phyloP scores from a whole-genome alignment of 768 basidiomycete species.

The Termitomyces sp. region DNA sequence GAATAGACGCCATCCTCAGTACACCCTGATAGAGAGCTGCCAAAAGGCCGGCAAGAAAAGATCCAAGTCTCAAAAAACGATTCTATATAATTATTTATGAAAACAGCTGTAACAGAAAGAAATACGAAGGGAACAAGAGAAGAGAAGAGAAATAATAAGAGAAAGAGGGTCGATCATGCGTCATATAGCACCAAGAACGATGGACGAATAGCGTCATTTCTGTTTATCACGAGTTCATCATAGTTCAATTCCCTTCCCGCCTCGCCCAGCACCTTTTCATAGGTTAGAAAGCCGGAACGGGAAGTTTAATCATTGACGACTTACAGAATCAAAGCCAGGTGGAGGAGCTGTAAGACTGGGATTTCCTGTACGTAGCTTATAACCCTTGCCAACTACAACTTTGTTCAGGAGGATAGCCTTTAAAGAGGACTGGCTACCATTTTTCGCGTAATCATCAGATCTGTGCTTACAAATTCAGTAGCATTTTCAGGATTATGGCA shows the following conservation, averaged over 20 bases:
- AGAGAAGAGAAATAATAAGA: neutral
- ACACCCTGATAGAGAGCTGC: no score
- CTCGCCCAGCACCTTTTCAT: constrained; percentile 56
- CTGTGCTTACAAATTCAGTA: constrained; percentile 19
- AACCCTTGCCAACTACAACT: constrained; percentile 65
- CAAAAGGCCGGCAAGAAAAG: no score
- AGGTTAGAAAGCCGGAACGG: neutral
- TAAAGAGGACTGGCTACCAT: constrained; percentile 45
- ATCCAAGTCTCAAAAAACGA: no score
- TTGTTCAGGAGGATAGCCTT: constrained; percentile 66
- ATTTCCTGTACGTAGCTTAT: constrained; percentile 57
- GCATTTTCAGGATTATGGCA: neutral
- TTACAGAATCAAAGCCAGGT: constrained; percentile 59
- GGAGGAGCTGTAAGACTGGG: constrained; percentile 52
- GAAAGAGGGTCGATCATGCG: constrained; percentile 21
- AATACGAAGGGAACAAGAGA: neutral
- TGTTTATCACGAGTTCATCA: constrained; percentile 66
- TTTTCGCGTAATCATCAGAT: constrained; percentile 62
- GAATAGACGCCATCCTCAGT: no score
- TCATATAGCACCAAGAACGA: constrained; percentile 71
- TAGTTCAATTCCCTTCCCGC: constrained; percentile 63
- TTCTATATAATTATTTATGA: no score
- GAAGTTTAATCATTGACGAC: constrained; percentile 17
- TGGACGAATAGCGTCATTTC: constrained; percentile 66
- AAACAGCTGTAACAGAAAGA: neutral